Percentiles rank a stretch among this genome's conserved stretches.
These are phyloP conservation scores for Penicillium sp. DNA, from an alignment of 2,329 filamentous ascomycete genomes.

Conservation along the genomic window DNA sequence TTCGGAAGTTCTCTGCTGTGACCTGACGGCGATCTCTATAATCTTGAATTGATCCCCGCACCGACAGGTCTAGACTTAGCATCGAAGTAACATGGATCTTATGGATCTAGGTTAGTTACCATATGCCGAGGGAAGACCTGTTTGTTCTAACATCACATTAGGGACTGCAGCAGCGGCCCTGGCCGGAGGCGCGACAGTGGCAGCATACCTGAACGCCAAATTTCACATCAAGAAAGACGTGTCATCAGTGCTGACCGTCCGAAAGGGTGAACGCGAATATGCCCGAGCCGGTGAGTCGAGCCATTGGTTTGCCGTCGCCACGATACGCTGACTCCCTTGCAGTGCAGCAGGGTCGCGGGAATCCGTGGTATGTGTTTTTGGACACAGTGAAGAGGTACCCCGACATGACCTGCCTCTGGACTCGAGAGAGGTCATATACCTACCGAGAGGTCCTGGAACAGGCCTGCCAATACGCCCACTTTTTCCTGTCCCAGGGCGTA, in stretches of 20 bases:
- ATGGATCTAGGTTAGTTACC: neutral
- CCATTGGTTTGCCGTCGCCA: neutral
- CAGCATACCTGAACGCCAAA: constrained; percentile 58
- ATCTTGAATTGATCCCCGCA: neutral
- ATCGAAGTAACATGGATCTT: neutral
- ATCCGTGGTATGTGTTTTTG: constrained; percentile 66
- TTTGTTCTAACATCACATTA: neutral
- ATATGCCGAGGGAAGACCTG: constrained; percentile 1
- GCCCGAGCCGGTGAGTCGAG: constrained; percentile 48
- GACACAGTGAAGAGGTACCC: constrained; percentile 53
- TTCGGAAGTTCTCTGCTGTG: neutral
- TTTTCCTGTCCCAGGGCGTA: constrained; percentile 60
- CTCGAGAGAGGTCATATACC: constrained; percentile 59
- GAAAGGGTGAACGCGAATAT: constrained; percentile 46
- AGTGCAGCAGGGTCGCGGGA: constrained; percentile 55
- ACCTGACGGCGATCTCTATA: neutral
- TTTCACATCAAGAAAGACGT: constrained; percentile 65
- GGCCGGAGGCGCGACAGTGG: constrained; percentile 28
- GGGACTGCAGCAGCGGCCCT: constrained; percentile 27
- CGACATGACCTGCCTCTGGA: constrained; percentile 64
- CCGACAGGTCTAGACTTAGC: neutral
- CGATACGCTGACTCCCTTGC: neutral
- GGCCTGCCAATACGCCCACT: constrained; percentile 61
- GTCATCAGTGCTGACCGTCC: constrained; percentile 44
- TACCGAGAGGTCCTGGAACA: constrained; percentile 57